Evolutionary conservation across 495 filamentous ascomycete species (phyloP).

Genomic region (Amorphotheca resinae): DNA sequence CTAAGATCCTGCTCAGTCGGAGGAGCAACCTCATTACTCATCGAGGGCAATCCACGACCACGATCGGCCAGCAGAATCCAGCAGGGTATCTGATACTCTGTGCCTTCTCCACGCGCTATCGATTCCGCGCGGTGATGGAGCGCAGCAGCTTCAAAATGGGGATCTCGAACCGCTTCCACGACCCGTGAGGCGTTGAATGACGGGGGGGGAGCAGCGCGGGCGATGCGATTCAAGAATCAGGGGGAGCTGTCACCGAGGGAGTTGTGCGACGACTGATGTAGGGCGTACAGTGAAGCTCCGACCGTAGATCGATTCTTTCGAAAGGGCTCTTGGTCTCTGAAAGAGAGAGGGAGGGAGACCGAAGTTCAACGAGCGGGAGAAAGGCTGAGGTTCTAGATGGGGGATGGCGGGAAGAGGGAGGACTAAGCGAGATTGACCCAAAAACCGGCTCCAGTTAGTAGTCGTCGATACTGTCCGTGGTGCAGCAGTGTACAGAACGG

Average conservation of each 20-base stretch:
- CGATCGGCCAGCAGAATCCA: background rate
- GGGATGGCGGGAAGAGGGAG: background rate
- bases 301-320: slow-evolving; percentile 4
- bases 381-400: slow-evolving; percentile 1
- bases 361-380: background rate
- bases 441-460: too few species aligned
- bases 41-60: slow-evolving; percentile 26
- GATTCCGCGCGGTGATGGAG: background rate
- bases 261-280: slow-evolving; percentile 18
- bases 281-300: slow-evolving; percentile 1
- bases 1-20: slow-evolving; percentile 22
- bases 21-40: slow-evolving; percentile 35
- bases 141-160: too few species aligned
- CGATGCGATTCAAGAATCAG: background rate
- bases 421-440: background rate
- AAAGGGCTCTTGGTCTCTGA: too few species aligned
- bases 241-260: slow-evolving; percentile 2
- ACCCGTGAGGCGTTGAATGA: background rate
- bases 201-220: background rate
- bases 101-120: background rate
- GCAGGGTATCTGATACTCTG: background rate
- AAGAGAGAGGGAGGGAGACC: too few species aligned
- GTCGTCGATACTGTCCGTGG: too few species aligned
- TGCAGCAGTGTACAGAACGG: too few species aligned
- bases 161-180: too few species aligned